A percentile compares a stretch with the other conserved stretches of the same genome.
Conservation (phyloP, 2,329 filamentous ascomycete genomes). For the Elsinoe ampelina region DNA sequence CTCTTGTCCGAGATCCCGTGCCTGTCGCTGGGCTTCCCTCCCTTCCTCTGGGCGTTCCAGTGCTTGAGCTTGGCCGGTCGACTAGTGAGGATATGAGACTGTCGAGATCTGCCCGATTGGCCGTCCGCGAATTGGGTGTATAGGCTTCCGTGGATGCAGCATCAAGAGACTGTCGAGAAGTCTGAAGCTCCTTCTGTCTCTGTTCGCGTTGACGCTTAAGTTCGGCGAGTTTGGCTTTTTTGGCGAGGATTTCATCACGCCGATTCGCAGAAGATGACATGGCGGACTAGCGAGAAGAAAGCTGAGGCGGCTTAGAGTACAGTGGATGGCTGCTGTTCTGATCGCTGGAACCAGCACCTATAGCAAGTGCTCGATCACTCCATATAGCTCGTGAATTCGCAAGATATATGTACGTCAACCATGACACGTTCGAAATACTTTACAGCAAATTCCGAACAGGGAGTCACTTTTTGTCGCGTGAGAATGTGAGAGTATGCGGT, state of each 20-base stretch:
- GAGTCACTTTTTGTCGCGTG: background rate
- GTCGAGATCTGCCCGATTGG: conserved; percentile 69
- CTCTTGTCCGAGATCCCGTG: conserved; percentile 18
- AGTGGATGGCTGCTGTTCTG: too few species aligned
- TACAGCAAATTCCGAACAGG: background rate
- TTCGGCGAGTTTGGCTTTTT: conserved; percentile 94
- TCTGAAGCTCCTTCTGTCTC: conserved; percentile 64
- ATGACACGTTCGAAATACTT: background rate
- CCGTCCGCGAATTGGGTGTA: conserved; percentile 57
- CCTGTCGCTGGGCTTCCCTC: background rate
- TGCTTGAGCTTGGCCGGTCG: conserved; percentile 48
- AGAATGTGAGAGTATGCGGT: background rate
- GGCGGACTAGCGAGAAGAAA: background rate
- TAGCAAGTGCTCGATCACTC: background rate
- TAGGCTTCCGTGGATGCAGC: conserved; percentile 14
- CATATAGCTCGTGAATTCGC: background rate
- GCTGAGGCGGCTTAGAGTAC: background rate
- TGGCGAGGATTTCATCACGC: conserved; percentile 91
- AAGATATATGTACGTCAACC: background rate
- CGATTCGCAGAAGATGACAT: conserved; percentile 50
- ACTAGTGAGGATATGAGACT: conserved; percentile 76
- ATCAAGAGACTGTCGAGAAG: conserved; percentile 46
- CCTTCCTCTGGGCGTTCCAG: conserved; percentile 18
- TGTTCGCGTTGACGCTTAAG: conserved; percentile 86
- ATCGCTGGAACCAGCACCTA: too few species aligned